Base-by-base conservation (phyloP, 2,329 filamentous ascomycete species). In the Penicillium sp. region DNA sequence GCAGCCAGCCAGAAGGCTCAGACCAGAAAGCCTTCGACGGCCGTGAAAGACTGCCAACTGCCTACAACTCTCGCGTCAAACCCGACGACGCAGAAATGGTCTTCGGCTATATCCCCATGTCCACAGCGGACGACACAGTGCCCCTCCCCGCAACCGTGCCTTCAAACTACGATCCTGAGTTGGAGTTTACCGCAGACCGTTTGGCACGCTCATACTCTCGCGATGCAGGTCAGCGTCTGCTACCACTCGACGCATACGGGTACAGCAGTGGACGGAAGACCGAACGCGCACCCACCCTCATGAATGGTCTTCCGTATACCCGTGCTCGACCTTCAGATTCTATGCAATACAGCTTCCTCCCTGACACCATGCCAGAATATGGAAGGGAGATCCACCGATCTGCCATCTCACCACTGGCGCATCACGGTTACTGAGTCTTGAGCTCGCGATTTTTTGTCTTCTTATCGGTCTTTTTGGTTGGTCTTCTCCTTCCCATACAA, bases 251-350 rank as follows among this genome's bases (percentile, higher is more conserved):
- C 22, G 61, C 73, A 8, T 79, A 79, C 55, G 71, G 70, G 46
- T 78, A 76, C 57, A 69, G 64, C 41, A 67, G 67, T 32, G 68
- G 64, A 10, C 68, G 64, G 48, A 60, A 64, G 31, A 64, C 69
- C 69, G 7, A 46, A 45, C 3, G 54, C 13, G 64, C 64, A 6
- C 32, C 48, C 1, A 71, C 67, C 1, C 58, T 79, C 6, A 65
- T 77, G 29, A 78, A 68, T 40, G 77, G 76, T 3, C 65, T 76
- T 29, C 64, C 62, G 14, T 79, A 79, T 43, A 68, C 65, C 10
- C 74, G 70, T 22, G 62, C 68, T n/a, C 62, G 58, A 41, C 63
- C 61, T 18, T 18, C 55, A 4, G 62, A 66, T 32, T 54, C 29
- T 11, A 54, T 62, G 16, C 44, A 63, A 3, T 65, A 61, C 44